A percentile compares a stretch with the other conserved stretches of the same genome.
phyloP scores from a whole-genome alignment of 345 rosid genomes.

The Populus tremula region DNA sequence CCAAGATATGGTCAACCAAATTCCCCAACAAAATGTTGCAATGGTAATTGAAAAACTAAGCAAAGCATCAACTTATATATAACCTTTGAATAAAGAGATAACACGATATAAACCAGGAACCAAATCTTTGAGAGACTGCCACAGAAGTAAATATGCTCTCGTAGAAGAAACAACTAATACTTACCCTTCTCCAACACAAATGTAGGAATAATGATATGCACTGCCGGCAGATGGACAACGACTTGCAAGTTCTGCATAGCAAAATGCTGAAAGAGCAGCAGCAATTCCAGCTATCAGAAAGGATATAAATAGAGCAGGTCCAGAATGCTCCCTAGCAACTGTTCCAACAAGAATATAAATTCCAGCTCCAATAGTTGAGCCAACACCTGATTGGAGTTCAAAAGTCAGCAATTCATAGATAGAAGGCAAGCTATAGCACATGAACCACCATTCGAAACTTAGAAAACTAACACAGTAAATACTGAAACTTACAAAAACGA shows the following conservation, averaged over 20 bases:
- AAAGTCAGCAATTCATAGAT: neutral
- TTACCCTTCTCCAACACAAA: constrained; percentile 94
- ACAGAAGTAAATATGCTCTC: neutral
- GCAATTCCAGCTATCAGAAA: constrained; percentile 93
- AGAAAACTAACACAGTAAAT: neutral
- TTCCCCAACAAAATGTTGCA: neutral
- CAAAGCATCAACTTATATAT: neutral
- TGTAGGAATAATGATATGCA: constrained; percentile 96
- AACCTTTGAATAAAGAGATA: neutral
- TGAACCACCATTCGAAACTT: neutral
- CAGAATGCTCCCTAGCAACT: constrained; percentile 96
- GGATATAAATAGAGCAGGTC: constrained; percentile 88
- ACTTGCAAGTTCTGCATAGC: constrained; percentile 94
- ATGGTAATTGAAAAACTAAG: neutral
- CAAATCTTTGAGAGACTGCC: neutral
- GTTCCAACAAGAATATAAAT: constrained; percentile 95
- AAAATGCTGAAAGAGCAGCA: constrained; percentile 92
- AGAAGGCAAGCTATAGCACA: constrained; percentile 1
- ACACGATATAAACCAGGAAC: neutral
- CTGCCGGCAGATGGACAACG: constrained; percentile 99
- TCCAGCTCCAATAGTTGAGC: constrained; percentile 98
- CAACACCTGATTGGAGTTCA: constrained; percentile 59
- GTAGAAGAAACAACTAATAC: neutral
- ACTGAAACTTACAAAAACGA: neutral
- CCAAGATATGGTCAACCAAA: neutral